A percentile compares a stretch with the other conserved stretches of the same genome.
These are phyloP conservation scores for Cryptosporidium ryanae DNA, from an alignment of 169 alveolate genomes.

Conservation along the genomic window DNA sequence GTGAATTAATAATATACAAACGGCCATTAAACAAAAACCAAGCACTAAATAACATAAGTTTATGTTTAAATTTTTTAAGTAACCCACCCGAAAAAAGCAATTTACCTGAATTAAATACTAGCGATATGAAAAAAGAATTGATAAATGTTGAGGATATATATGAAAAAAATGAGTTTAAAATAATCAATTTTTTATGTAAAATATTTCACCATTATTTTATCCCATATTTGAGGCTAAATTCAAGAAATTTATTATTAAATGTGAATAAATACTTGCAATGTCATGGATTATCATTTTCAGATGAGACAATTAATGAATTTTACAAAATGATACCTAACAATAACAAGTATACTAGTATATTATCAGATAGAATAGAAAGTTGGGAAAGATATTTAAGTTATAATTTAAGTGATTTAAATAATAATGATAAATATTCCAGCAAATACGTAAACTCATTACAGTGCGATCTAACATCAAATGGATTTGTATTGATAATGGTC, in stretches of 20 bases:
- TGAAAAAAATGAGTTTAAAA: conserved; percentile 8
- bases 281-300: conserved; percentile 65
- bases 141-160: conserved; percentile 55
- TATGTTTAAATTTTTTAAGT: conserved; percentile 47
- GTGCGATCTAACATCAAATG: conserved; percentile 70
- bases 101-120: conserved; percentile 34
- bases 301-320: conserved; percentile 35
- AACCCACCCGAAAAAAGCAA: conserved; percentile 71
- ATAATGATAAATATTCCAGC: background rate
- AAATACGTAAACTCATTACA: conserved; percentile 57
- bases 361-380: conserved; percentile 48
- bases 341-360: background rate
- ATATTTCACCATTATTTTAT: conserved; percentile 63
- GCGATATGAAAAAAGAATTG: conserved; percentile 10
- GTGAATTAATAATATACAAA: conserved; percentile 43
- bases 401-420: background rate
- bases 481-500: conserved; percentile 58
- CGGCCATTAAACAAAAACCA: conserved; percentile 50
- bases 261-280: conserved; percentile 23
- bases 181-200: conserved; percentile 14
- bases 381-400: conserved; percentile 39
- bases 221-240: conserved; percentile 65
- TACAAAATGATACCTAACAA: conserved; percentile 38
- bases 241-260: conserved; percentile 9
- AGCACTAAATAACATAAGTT: conserved; percentile 49